phyloP scores from a whole-genome alignment of 768 basidiomycete genomes.

The Heimioporus sp. region DNA sequence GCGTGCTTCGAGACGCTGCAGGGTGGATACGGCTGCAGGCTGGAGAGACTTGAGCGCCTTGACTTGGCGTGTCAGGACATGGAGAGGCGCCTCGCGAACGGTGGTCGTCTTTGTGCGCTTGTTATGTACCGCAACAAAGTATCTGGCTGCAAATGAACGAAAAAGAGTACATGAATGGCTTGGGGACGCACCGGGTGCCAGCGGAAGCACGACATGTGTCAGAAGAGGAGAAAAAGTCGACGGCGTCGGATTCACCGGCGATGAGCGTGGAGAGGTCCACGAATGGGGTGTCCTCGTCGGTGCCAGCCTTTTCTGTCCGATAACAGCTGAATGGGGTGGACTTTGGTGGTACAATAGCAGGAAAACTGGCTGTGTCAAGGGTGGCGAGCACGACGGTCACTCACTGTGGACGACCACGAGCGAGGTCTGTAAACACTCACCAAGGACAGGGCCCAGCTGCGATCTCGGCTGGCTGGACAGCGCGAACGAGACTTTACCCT shows the following conservation, averaged over 20 bases:
- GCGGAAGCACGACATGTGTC: conserved; percentile 48
- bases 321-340: conserved; percentile 65
- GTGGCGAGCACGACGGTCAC: conserved; percentile 8
- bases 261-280: conserved; percentile 42
- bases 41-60: conserved; percentile 76
- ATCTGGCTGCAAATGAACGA: conserved; percentile 43
- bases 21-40: conserved; percentile 46
- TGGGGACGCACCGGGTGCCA: conserved; percentile 63
- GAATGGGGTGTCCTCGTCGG: conserved; percentile 30
- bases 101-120: conserved; percentile 69
- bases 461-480: conserved; percentile 33
- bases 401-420: conserved; percentile 27
- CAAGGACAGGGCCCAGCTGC: conserved; percentile 51
- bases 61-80: conserved; percentile 73
- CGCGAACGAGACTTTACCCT: conserved; percentile 35
- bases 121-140: conserved; percentile 82
- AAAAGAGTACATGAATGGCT: neutral
- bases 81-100: conserved; percentile 63
- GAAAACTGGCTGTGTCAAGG: conserved; percentile 53
- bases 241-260: conserved; percentile 78
- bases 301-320: conserved; percentile 33
- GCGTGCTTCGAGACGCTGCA: conserved; percentile 57
- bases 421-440: conserved; percentile 32
- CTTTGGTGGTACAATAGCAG: conserved; percentile 56
- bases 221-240: conserved; percentile 76